Evolutionary conservation across 2,329 filamentous ascomycete genomes (phyloP), one percentile per base, ranked within the genome.

Genomic region (Stagonosporopsis vannaccii): DNA sequence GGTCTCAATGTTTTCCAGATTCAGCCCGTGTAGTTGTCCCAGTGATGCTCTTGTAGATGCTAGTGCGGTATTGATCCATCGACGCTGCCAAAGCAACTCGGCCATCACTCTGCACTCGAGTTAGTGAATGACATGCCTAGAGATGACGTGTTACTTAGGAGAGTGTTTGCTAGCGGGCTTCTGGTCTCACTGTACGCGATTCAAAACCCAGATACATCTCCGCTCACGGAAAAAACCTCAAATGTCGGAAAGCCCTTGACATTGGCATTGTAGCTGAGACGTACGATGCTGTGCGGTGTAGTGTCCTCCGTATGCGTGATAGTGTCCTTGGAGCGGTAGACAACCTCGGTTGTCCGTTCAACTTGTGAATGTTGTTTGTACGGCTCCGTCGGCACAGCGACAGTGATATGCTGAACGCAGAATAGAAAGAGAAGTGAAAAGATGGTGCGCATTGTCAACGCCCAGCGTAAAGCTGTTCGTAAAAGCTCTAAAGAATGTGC

Each of bases 31-130:
- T 73, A 72, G 41, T 74, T 75, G 59, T 39, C 4, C 49, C 51
- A 7, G 66, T 70, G 45, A 77, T 65, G 48, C 75, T n/a, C 11
- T 23, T 75, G 61, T 76, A 76, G 5, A 58, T 62, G 32, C 73
- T 76, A 3, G 77, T 59, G 8, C 74, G 62, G 55, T 76, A 77
- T 1, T 71, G 74, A 41, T 77, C 73, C 73, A 77, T 75, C 4
- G 75, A 70, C 11, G 74, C 74, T 9, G 75, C 69, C 1, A 78
- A 59, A 11, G 67, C 59, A 9, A 77, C 49, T 8, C 75, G 75
- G 0, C 74, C 75, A 40, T 75, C 72, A 35, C 64, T 60, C 69
- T 72, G 20, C 22, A 6, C 1, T 8, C 6, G 11, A 3, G 15
- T 42, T 4, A n/a, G n/a, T n/a, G n/a, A n/a, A n/a, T n/a, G n/a